Percentiles rank a stretch among this genome's conserved stretches.
phyloP scores from a whole-genome alignment of 2,329 filamentous ascomycete genomes.

The Simplicillium aogashimaense region DNA sequence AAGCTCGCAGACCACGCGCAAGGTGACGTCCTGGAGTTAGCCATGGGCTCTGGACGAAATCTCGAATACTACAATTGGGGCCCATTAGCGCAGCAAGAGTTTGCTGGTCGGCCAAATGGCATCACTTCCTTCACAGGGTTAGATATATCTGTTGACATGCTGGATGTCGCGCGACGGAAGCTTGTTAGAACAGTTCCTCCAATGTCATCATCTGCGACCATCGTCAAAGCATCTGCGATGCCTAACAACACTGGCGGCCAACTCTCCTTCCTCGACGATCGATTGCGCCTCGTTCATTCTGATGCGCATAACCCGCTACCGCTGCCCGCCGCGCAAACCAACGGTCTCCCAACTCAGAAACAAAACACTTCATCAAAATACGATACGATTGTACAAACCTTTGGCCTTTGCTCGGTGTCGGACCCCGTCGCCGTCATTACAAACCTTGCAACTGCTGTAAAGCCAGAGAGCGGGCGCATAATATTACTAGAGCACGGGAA shows the following conservation, averaged over 20 bases:
- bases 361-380: conserved; percentile 29
- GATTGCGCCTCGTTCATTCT: conserved; percentile 36
- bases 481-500: conserved; percentile 54
- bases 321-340: conserved; percentile 13
- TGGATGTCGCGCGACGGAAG: conserved; percentile 45
- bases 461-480: conserved; percentile 47
- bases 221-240: conserved; percentile 22
- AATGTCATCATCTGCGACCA: conserved; percentile 19
- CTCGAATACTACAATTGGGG: conserved; percentile 49
- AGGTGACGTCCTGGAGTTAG: conserved; percentile 53
- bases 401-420: conserved; percentile 53
- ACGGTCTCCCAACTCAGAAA: conserved; percentile 20
- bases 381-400: conserved; percentile 55
- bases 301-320: conserved; percentile 38
- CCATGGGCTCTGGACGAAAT: conserved; percentile 54
- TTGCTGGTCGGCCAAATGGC: conserved; percentile 8
- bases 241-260: conserved; percentile 23
- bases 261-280: conserved; percentile 26
- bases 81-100: conserved; percentile 15
- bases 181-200: conserved; percentile 34
- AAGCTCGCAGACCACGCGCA: conserved; percentile 35
- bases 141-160: conserved; percentile 51
- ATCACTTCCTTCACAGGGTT: conserved; percentile 51
- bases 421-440: conserved; percentile 43
- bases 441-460: conserved; percentile 41